A percentile compares a stretch with the other conserved stretches of the same genome.
Evolutionary conservation across 805 yeast genomes (phyloP).

Genomic region (Kodamaea neixiangensis): DNA sequence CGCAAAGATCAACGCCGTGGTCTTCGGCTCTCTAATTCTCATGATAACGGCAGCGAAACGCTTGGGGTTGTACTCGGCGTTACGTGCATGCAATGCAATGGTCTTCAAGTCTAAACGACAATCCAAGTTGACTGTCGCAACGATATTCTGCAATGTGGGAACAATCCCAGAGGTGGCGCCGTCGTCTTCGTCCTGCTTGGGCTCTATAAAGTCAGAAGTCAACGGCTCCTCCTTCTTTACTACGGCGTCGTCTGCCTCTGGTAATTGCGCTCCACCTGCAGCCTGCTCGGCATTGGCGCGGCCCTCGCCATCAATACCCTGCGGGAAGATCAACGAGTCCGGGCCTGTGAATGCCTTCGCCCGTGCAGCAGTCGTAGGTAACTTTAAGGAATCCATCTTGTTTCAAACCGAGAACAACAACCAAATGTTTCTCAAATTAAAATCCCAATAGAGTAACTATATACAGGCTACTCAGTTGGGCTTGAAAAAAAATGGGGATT

Average conservation of each 20-base stretch:
- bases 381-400: slow-evolving; percentile 68
- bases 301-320: slow-evolving; percentile 40
- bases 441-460: not conserved
- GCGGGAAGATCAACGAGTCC: slow-evolving; percentile 64
- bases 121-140: slow-evolving; percentile 95
- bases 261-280: slow-evolving; percentile 11
- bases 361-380: slow-evolving; percentile 76
- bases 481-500: not conserved
- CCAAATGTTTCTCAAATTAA: slow-evolving; percentile 40
- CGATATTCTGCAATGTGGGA: slow-evolving; percentile 93
- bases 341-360: slow-evolving; percentile 73
- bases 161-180: slow-evolving; percentile 92
- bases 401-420: slow-evolving; percentile 38
- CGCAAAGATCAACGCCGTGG: slow-evolving; percentile 96
- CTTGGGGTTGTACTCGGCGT: slow-evolving; percentile 97
- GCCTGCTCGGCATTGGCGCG: slow-evolving; percentile 10
- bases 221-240: slow-evolving; percentile 17
- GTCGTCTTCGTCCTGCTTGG: slow-evolving; percentile 53
- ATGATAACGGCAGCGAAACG: slow-evolving; percentile 99
- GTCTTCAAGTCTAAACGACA: slow-evolving; percentile 95
- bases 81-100: slow-evolving; percentile 97
- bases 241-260: slow-evolving; percentile 13
- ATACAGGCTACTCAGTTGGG: not conserved
- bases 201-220: slow-evolving; percentile 31
- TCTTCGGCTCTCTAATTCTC: slow-evolving; percentile 99